Conservation (phyloP, 2,329 filamentous ascomycete species). For the Penicillium sp. region DNA sequence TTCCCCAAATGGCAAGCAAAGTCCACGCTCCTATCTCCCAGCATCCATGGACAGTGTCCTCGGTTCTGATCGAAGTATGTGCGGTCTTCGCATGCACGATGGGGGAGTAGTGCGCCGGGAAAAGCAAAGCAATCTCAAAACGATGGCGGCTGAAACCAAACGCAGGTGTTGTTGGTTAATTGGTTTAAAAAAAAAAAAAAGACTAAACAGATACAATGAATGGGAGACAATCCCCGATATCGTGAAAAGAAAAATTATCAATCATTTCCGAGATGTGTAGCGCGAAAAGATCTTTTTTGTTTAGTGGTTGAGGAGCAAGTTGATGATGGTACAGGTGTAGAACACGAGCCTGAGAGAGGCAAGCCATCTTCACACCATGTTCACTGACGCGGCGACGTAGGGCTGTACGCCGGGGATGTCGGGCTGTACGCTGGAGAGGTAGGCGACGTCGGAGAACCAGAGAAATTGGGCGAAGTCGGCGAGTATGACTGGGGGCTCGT, state of each 20-base stretch:
- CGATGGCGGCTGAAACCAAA: conserved; percentile 22
- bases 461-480: conserved; percentile 50
- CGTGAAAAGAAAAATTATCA: conserved; percentile 35
- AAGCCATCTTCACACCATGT: conserved; percentile 21
- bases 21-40: neutral
- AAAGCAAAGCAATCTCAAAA: conserved; percentile 32
- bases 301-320: conserved; percentile 27
- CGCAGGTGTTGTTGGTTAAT: conserved; percentile 10
- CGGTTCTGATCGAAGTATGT: conserved; percentile 19
- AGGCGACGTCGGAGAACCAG: conserved; percentile 45
- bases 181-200: conserved; percentile 7
- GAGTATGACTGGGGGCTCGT: conserved; percentile 50
- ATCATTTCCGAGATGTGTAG: conserved; percentile 38
- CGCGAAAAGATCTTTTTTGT: conserved; percentile 39
- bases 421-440: conserved; percentile 45
- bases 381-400: conserved; percentile 46
- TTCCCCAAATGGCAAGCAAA: conserved; percentile 1
- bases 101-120: conserved; percentile 4
- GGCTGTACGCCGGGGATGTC: conserved; percentile 44
- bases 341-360: conserved; percentile 23
- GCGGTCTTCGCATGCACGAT: neutral
- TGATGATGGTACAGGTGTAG: conserved; percentile 41
- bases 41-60: neutral
- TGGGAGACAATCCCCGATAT: conserved; percentile 29
- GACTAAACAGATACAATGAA: conserved; percentile 35